Evolutionary conservation across 768 basidiomycete species (phyloP).

Genomic region (Zangia roseola): DNA sequence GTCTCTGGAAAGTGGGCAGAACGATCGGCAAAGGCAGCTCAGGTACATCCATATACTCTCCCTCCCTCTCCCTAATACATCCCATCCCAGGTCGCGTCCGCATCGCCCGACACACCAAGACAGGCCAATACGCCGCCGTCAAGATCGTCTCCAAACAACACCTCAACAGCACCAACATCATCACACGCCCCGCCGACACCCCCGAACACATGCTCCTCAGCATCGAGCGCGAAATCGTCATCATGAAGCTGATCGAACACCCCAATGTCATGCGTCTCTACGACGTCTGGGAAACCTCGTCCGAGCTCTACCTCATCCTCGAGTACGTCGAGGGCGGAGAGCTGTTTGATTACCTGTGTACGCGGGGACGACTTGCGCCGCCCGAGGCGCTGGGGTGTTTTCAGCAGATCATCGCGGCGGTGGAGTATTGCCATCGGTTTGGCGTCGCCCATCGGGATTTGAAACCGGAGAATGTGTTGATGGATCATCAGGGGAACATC

Average conservation of each 20-base stretch:
- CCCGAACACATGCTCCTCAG: conserved; percentile 76
- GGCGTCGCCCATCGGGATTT: conserved; percentile 93
- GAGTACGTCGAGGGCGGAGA: conserved; percentile 96
- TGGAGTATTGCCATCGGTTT: conserved; percentile 93
- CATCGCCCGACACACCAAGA: conserved; percentile 84
- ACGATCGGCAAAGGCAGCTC: conserved; percentile 82
- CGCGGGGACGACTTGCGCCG: conserved; percentile 65
- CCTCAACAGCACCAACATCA: conserved; percentile 54
- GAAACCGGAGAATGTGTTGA: conserved; percentile 91
- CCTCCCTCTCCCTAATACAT: not conserved
- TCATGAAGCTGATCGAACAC: conserved; percentile 97
- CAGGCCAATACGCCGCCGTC: conserved; percentile 87
- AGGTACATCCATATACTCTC: conserved; percentile 43
- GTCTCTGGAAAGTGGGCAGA: conserved; percentile 80
- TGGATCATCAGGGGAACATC: conserved; percentile 81
- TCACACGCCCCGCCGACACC: conserved; percentile 58
- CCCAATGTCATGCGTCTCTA: conserved; percentile 93
- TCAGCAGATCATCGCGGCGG: conserved; percentile 88
- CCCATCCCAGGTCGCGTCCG: conserved; percentile 73
- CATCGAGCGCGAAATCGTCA: conserved; percentile 91
- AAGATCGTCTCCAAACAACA: conserved; percentile 87
- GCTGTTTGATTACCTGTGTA: conserved; percentile 89
- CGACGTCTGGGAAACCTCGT: conserved; percentile 95
- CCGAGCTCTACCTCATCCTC: conserved; percentile 85
- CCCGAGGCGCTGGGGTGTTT: conserved; percentile 83